phyloP scores from a whole-genome alignment of 345 rosid species.

The Eucalyptus cladocalyx region DNA sequence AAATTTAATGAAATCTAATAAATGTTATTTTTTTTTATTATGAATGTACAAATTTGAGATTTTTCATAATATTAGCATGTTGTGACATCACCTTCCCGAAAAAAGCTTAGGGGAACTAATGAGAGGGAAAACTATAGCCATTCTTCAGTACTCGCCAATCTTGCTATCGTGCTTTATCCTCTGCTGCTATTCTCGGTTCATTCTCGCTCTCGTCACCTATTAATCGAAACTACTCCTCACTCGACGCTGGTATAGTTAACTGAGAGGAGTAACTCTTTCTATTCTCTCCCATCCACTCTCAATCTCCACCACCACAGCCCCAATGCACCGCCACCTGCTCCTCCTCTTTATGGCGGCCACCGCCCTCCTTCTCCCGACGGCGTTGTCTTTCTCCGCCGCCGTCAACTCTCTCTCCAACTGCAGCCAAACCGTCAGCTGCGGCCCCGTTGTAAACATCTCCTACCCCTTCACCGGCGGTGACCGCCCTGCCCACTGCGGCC shows the following conservation, averaged over 20 bases:
- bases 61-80: no score
- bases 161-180: neutral
- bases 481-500: slow-evolving; percentile 26
- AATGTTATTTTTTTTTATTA: no score
- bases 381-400: neutral
- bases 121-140: no score
- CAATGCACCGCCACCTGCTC: neutral
- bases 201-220: neutral
- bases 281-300: neutral
- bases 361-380: neutral
- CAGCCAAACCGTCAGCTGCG: slow-evolving; percentile 8
- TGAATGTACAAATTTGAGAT: no score
- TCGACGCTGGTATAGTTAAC: no score
- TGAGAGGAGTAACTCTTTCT: neutral
- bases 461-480: slow-evolving; percentile 32
- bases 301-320: neutral
- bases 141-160: no score
- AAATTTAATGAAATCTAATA: no score
- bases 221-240: no score
- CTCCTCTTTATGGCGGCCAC: neutral
- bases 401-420: neutral
- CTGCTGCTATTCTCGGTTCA: neutral
- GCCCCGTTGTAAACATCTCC: slow-evolving; percentile 2
- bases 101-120: neutral
- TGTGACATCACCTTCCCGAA: fast-evolving